Evolutionary conservation across 306 rosid genomes (phyloP), one percentile per base, ranked within the genome.

Genomic region (Glycyrrhiza uralensis): DNA sequence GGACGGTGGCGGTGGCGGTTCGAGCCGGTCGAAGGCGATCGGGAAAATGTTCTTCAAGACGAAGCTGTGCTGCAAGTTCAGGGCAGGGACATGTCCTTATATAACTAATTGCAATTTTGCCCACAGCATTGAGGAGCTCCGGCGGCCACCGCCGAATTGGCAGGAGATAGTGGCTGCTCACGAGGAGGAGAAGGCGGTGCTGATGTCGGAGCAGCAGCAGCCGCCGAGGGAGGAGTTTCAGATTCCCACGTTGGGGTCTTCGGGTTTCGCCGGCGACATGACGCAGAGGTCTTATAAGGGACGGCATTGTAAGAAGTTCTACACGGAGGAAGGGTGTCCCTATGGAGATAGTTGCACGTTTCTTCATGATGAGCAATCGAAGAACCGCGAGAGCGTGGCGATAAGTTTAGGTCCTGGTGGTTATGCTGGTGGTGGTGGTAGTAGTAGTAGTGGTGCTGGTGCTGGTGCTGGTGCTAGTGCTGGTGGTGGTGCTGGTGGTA

Each of bases 41-140:
- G 99, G 99, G 29, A 95, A 95, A 56, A 95, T 95, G 99, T 95
- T 95, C 51, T 95, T 95, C 91, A 95, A 95, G 86, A 95, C 99
- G 29, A 95, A 95, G 36, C 92, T 95, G 0, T 95, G 99, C 74
- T 95, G 99, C 86, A 95, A 95, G 84, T 95, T 91, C 77, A 84
- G 99, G 0, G 92, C 91, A 0, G 97, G 96, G 45, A 91, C 93
- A 0, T 95, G 99, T 67, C 99, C 99, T 2, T 95, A 95, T 51
- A 63, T 95, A 28, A 89, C 96, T 0, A 92, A 95, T 57, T 95
- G 99, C 80, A 95, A 95, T 69, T 95, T 95, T 36, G 99, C 99
- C n/a, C 99, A 95, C 50, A 91, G 96, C 79, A 81, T 95, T 7
- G 99, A 91, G 74, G 99, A 95, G 90, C 96, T 95, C 2, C 87